Base-by-base conservation (phyloP, 2,329 filamentous ascomycete genomes). In the Annulohypoxylon truncatum region DNA sequence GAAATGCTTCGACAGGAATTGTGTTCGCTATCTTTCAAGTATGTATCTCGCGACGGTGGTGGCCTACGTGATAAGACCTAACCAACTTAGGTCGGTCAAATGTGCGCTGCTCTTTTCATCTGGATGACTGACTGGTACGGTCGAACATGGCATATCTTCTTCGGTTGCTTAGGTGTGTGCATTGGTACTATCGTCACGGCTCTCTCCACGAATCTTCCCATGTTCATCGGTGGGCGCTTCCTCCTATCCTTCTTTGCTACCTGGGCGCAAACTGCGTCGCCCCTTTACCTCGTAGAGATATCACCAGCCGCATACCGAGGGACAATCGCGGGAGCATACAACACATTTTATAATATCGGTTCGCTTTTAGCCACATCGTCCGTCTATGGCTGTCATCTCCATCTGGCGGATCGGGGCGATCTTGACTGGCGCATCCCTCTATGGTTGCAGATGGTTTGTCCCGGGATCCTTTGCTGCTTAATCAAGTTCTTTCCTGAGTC, bases 211-310 rank as follows among this genome's bases (percentile, higher is more conserved):
- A 82, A 79, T 61, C 80, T 75, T 31, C 70, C 77, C 5, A 77
- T 77, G 55, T 87, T 89, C 71, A 86, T 88, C 74, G 85, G 79
- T 13, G 82, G 82, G 0, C 79, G 83, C 4, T 85, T 84, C 70
- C 67, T 85, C 1, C 73, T 85, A 6, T 81, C 81, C 1, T 85
- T 84, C 69, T 87, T 87, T 53, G 85, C 87, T 28, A 83, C 84
- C 0, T 85, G 88, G 54, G 83, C 84, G 1, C 81, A 83, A 10
- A 83, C 84, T 2, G 85, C 87, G 0, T 87, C 86, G 0, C 87
- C 88, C 0, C 82, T 87, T 7, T 89, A 88, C 68, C 82, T 88
- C 8, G 84, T 87, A 18, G 88, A 90, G 73, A 85, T 88, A 56
- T 81, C 86, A 0, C 88, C 89, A 61, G 87, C 88, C 0, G 79